Evolutionary conservation across 2,329 filamentous ascomycete species (phyloP).

Genomic region (Pseudogymnoascus sp.): DNA sequence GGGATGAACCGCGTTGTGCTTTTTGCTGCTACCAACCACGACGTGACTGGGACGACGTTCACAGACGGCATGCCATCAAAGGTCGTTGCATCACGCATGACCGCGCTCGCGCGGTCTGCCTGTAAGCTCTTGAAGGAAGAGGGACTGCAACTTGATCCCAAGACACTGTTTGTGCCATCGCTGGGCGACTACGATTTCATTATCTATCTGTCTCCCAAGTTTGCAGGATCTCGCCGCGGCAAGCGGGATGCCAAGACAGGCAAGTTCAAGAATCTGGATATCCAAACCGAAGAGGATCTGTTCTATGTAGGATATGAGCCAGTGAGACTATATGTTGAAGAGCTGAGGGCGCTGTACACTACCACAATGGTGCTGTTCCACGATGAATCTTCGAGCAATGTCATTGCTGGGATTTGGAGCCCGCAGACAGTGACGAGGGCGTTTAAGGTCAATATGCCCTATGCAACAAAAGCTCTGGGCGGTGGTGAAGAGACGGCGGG

Average conservation of each 20-base stretch:
- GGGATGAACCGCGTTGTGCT: constrained; percentile 75
- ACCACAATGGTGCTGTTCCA: constrained; percentile 73
- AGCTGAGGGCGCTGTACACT: constrained; percentile 59
- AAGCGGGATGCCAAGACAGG: constrained; percentile 32
- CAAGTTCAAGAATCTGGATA: constrained; percentile 74
- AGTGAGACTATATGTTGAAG: constrained; percentile 52
- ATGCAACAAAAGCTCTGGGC: constrained; percentile 49
- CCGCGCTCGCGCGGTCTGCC: constrained; percentile 69
- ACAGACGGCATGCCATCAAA: constrained; percentile 67
- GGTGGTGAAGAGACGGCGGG: constrained; percentile 31
- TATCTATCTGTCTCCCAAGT: constrained; percentile 48
- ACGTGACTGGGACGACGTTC: constrained; percentile 71
- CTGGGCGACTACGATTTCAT: constrained; percentile 77
- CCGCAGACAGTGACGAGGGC: constrained; percentile 38
- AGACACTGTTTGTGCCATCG: constrained; percentile 62
- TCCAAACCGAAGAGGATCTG: constrained; percentile 37
- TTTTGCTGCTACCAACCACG: constrained; percentile 72
- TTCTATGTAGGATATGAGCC: constrained; percentile 49
- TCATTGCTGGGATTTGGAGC: constrained; percentile 59
- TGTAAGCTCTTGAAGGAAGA: constrained; percentile 49
- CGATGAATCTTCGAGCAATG: constrained; percentile 47
- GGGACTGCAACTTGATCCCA: constrained; percentile 43
- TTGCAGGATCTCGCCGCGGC: constrained; percentile 30
- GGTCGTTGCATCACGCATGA: constrained; percentile 78
- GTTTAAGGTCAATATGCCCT: constrained; percentile 65